Conservation (phyloP, 2,329 filamentous ascomycete genomes). For the Aureobasidium leucospermi region DNA sequence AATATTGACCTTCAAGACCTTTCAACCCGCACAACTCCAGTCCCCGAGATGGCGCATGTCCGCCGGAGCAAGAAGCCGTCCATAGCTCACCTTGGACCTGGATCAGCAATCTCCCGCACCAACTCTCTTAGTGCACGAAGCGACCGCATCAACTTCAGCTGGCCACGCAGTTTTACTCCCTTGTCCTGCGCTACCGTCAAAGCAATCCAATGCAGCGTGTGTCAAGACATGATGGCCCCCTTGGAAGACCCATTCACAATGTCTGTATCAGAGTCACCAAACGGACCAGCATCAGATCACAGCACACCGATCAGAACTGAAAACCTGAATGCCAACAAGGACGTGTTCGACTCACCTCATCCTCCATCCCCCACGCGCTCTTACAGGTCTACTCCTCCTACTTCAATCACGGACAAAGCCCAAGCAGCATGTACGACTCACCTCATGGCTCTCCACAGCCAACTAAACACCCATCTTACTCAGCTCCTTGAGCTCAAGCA, state of each 20-base stretch:
- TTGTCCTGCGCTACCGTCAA: slow-evolving; percentile 3
- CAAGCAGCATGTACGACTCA: slow-evolving; percentile 15
- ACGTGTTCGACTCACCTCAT: background rate
- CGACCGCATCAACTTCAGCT: slow-evolving; percentile 4
- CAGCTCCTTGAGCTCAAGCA: slow-evolving; percentile 24
- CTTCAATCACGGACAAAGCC: slow-evolving; percentile 16
- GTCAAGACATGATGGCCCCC: background rate
- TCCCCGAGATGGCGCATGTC: background rate
- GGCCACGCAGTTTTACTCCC: background rate
- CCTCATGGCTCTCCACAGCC: slow-evolving; percentile 24
- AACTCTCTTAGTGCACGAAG: background rate
- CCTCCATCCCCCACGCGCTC: background rate
- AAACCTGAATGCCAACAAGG: background rate
- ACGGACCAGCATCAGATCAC: background rate
- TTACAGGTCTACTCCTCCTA: background rate
- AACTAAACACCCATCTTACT: slow-evolving; percentile 28
- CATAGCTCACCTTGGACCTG: background rate
- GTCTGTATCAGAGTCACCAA: background rate
- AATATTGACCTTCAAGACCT: background rate
- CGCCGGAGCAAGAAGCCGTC: background rate
- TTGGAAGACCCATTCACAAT: background rate
- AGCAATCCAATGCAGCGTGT: background rate
- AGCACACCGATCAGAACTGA: background rate
- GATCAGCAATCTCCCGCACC: background rate
- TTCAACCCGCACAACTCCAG: background rate